These are phyloP conservation scores for Benincasa hispida DNA, from an alignment of 306 rosid genomes.

Conservation along the genomic window DNA sequence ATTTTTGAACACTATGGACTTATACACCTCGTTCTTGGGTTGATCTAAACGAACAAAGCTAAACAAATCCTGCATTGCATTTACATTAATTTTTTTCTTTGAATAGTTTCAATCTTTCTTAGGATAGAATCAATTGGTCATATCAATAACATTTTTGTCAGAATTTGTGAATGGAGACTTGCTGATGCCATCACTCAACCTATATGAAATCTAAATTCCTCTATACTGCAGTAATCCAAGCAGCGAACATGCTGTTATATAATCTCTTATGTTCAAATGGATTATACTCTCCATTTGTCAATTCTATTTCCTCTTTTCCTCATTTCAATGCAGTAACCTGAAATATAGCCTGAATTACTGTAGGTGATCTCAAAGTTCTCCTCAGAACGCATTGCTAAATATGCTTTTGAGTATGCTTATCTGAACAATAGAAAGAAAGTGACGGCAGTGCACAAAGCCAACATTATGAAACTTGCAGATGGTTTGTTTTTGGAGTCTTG, in stretches of 20 bases:
- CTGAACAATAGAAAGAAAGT: slow-evolving; percentile 79
- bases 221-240: not conserved
- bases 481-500: slow-evolving; percentile 74
- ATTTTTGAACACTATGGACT: not conserved
- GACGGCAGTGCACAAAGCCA: slow-evolving; percentile 94
- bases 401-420: slow-evolving; percentile 91
- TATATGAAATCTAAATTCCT: not conserved
- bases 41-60: not conserved
- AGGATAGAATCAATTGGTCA: not conserved
- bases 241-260: not conserved
- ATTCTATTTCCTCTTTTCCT: not conserved
- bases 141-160: not conserved
- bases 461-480: slow-evolving; percentile 93
- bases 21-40: not conserved
- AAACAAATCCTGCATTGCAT: not conserved
- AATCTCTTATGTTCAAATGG: not conserved
- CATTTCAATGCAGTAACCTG: not conserved
- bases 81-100: not conserved
- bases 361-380: not conserved
- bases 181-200: not conserved
- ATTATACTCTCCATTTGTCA: not conserved
- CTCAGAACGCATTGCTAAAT: slow-evolving; percentile 33
- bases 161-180: not conserved
- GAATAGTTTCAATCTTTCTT: not conserved
- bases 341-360: not conserved